Evolutionary conservation across 345 rosid genomes (phyloP).

Genomic region (Anastatica hierochuntica): DNA sequence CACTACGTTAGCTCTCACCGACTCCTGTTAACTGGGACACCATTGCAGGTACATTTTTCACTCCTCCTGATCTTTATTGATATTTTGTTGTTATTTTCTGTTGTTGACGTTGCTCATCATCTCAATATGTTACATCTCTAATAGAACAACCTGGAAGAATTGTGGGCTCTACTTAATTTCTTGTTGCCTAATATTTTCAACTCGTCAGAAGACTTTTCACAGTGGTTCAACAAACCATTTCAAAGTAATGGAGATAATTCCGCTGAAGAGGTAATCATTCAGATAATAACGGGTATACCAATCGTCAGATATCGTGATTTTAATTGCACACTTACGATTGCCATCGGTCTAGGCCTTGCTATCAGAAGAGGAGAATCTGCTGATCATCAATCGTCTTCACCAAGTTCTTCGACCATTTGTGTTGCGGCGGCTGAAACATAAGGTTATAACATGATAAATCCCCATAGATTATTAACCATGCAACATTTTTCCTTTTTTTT

Average conservation of each 20-base stretch:
- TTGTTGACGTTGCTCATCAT: neutral
- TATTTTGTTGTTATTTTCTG: neutral
- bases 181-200: slow-evolving; percentile 88
- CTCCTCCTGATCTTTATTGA: neutral
- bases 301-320: slow-evolving; percentile 5
- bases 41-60: slow-evolving; percentile 51
- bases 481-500: neutral
- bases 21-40: slow-evolving; percentile 79
- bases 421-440: slow-evolving; percentile 82
- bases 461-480: neutral
- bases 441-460: slow-evolving; percentile 48
- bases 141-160: slow-evolving; percentile 85
- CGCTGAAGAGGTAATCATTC: slow-evolving; percentile 58
- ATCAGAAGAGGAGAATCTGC: slow-evolving; percentile 90
- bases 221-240: slow-evolving; percentile 97
- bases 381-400: slow-evolving; percentile 87
- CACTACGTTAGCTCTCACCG: slow-evolving; percentile 76
- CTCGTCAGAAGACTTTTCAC: slow-evolving; percentile 92
- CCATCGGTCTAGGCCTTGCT: slow-evolving; percentile 54
- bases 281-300: neutral
- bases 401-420: slow-evolving; percentile 98
- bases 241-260: slow-evolving; percentile 80
- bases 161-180: slow-evolving; percentile 90
- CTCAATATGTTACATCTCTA: slow-evolving; percentile 11
- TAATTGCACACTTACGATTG: neutral